These are phyloP conservation scores for Tylopilus subfusipes DNA, from an alignment of 768 basidiomycete species.

Conservation along the genomic window DNA sequence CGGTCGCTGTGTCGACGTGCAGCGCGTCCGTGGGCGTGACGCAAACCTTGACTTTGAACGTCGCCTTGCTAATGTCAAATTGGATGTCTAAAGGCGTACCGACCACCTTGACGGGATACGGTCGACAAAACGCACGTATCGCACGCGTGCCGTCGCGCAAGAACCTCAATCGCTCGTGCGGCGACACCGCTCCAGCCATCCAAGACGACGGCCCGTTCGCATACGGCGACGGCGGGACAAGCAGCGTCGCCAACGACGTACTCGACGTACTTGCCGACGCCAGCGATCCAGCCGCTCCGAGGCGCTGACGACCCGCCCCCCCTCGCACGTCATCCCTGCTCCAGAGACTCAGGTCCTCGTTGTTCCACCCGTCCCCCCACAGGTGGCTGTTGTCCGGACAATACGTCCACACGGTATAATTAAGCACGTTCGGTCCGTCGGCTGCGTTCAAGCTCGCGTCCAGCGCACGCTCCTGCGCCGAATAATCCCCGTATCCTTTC, in stretches of 20 bases:
- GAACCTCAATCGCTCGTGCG: constrained; percentile 45
- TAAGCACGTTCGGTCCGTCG: constrained; percentile 73
- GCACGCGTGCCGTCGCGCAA: constrained; percentile 86
- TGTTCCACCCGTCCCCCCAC: constrained; percentile 97
- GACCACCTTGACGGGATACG: constrained; percentile 74
- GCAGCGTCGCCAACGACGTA: constrained; percentile 20
- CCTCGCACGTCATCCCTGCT: constrained; percentile 63
- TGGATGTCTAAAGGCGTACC: constrained; percentile 62
- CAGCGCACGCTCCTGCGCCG: constrained; percentile 75
- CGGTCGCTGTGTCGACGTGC: neutral
- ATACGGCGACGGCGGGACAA: constrained; percentile 17
- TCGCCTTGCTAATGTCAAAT: constrained; percentile 71
- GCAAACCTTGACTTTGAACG: constrained; percentile 64
- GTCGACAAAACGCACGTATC: constrained; percentile 77
- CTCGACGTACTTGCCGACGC: constrained; percentile 15
- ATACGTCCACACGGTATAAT: constrained; percentile 88
- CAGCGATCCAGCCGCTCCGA: neutral
- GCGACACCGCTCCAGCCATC: neutral
- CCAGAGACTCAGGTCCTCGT: constrained; percentile 93
- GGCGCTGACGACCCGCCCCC: neutral
- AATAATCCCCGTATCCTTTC: constrained; percentile 68
- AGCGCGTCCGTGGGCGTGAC: constrained; percentile 59
- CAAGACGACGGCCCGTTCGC: neutral
- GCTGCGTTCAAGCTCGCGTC: constrained; percentile 78
- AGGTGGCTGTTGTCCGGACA: constrained; percentile 75